Evolutionary conservation across 176 grass and related monocot genomes (phyloP), one percentile per base, ranked within the genome.

Genomic region (Pontederia paniculata): DNA sequence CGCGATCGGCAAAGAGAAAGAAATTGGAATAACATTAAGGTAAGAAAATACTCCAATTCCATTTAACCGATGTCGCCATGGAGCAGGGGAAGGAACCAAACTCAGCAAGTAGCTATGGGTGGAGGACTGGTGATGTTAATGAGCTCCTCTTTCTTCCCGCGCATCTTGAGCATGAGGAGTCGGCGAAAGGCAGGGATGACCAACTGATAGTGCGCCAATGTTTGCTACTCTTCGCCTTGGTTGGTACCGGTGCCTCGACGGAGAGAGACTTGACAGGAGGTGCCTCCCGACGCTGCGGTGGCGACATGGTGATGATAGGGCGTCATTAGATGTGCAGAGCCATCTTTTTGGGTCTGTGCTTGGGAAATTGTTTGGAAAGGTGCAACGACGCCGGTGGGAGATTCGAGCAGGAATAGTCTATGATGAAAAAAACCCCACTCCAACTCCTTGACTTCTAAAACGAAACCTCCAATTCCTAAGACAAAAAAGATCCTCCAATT

Each of bases 381-480:
- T 65, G 9, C 42, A 70, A 55, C 43, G 53, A 42, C 31, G 48
- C 48, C 23, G 60, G 74, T 61, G 0, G 85, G 80, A 2, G 84
- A 54, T 96, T 85, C 14, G 74, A 86, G 11, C 86, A 71, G 23
- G 85, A 83, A 60, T 97, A 86, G 72, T 97, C 93, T 80, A 91
- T 97, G 54, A 97, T 74, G 17, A 82, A 66, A 0, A 82, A 97
- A 13, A 97, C 93, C n/a, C 93, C 93, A 97, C 57, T 97, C 93
- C 17, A 97, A 55, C 80, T 96, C 91, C 66, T 83, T 73, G 46
- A 76, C 86, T 55, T 88, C 93, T 43, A 48, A 0, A 78, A 23
- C 20, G 12, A 9, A 66, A 67, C 67, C 50, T n/a, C n/a, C n/a
- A n/a, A n/a, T n/a, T n/a, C n/a, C n/a, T n/a, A n/a, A n/a, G n/a